These are phyloP conservation scores for Pythium aristosporum DNA, from an alignment of 352 stramenopile genomes.

Conservation along the genomic window DNA sequence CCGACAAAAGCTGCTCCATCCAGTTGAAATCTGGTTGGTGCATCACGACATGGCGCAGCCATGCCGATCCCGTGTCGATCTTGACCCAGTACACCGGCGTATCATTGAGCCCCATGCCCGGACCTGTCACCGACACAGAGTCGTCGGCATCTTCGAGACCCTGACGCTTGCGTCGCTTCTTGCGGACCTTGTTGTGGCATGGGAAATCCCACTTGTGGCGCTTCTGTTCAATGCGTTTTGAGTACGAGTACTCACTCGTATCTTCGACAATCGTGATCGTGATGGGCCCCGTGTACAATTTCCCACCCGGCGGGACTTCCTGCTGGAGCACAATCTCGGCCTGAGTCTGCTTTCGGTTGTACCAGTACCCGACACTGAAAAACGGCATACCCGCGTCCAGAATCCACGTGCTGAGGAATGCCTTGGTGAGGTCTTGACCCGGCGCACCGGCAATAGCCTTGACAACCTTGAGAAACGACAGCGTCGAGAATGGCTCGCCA, in stretches of 20 bases:
- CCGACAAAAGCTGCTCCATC: slow-evolving; percentile 84
- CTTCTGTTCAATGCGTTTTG: slow-evolving; percentile 81
- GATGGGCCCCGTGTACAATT: slow-evolving; percentile 79
- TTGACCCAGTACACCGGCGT: slow-evolving; percentile 88
- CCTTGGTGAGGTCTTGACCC: slow-evolving; percentile 76
- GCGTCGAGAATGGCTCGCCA: slow-evolving; percentile 62
- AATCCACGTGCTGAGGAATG: slow-evolving; percentile 83
- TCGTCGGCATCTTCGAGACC: slow-evolving; percentile 77
- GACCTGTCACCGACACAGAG: slow-evolving; percentile 69
- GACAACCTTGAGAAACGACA: slow-evolving; percentile 79
- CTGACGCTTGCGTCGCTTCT: slow-evolving; percentile 83
- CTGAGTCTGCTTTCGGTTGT: slow-evolving; percentile 87
- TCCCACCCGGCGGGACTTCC: slow-evolving; percentile 72
- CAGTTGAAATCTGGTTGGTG: slow-evolving; percentile 88
- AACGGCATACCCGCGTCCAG: slow-evolving; percentile 81
- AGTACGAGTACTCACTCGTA: slow-evolving; percentile 78
- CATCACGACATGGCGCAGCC: slow-evolving; percentile 83
- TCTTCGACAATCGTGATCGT: slow-evolving; percentile 87
- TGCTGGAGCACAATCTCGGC: slow-evolving; percentile 84
- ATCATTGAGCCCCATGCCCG: slow-evolving; percentile 85
- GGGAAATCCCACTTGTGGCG: slow-evolving; percentile 87
- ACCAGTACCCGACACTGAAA: slow-evolving; percentile 87
- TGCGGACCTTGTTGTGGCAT: slow-evolving; percentile 84
- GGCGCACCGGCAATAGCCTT: slow-evolving; percentile 77
- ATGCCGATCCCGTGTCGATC: slow-evolving; percentile 75